Evolutionary conservation across 31 red algal species (phyloP), one percentile per base, ranked within the genome.

Genomic region (Bonnemaisonia californica): DNA sequence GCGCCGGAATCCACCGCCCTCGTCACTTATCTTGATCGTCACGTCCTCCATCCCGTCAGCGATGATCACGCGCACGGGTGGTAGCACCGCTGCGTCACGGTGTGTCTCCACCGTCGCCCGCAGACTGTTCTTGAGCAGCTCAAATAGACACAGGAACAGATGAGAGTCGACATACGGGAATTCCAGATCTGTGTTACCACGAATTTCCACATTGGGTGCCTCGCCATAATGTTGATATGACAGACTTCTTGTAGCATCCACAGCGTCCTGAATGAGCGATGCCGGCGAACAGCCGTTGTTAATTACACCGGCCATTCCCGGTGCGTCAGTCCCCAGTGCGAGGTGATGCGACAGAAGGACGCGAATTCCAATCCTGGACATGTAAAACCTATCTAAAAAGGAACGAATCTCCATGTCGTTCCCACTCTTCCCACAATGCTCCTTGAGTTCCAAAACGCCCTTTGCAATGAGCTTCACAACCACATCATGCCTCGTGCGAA

Each of bases 381-480:
- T 89, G 71, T 98, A 98, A 64, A 98, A 98, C 19, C 96, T 73
- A 47, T 98, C 96, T 2, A 98, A 61, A 72, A 98, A 98, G 38
- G 76, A 71, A 59, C 80, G 84, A 76, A 98, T 89, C 74, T 92
- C 86, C 13, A 95, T 59, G 76, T 98, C 92, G 16, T 81, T 71
- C 1, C 81, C 66, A 33, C 83, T 64, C 31, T 69, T 68, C 1
- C 96, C 92, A 60, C 80, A 92, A 41, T 81, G 57, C 54, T 74
- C 75, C 79, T 95, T 98, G 27, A 98, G 77, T 48, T 98, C 96
- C 3, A 95, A 74, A 40, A 95, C 89, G 1, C 92, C 96, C 70
- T 91, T 80, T 11, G 96, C 96, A 36, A 98, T 98, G 34, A 92
- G 81, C 26, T 69, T 82, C 28, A 95, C 89, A 1, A 98, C 96